Evolutionary conservation across 192 early-diverging fungal species (phyloP).

Genomic region (Podila minutissima): DNA sequence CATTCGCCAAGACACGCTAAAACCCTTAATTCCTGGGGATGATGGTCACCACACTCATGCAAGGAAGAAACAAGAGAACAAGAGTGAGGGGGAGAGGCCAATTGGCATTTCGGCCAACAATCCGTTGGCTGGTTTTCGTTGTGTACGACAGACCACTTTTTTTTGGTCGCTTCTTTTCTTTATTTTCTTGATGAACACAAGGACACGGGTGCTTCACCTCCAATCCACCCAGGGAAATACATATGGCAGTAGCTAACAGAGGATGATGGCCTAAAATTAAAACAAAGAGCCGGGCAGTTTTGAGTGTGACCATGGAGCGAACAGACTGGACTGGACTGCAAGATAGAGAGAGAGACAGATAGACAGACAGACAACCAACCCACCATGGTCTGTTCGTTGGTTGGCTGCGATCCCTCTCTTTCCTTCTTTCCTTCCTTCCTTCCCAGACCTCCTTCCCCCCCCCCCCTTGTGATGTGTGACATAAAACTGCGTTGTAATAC

Average conservation of each 20-base stretch:
- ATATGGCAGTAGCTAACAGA: not conserved
- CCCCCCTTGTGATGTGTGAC: no score
- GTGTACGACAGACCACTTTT: not conserved
- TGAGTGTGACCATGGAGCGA: not conserved
- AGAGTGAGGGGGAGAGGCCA: not conserved
- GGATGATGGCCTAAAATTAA: not conserved
- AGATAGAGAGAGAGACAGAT: no score
- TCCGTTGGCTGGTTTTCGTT: not conserved
- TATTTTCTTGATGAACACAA: not conserved
- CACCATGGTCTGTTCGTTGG: no score
- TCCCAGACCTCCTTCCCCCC: no score
- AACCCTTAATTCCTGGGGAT: not conserved
- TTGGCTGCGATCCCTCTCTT: no score
- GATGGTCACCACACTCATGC: not conserved
- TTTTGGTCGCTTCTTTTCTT: not conserved
- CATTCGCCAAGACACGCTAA: no score
- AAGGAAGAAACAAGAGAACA: not conserved
- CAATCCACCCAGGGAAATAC: not conserved
- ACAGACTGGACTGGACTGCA: not conserved
- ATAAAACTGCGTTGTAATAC: not conserved
- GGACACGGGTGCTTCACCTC: not conserved
- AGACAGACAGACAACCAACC: no score
- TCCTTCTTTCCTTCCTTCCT: no score
- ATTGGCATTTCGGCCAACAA: constrained; percentile 1
- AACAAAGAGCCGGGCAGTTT: not conserved